Conservation (phyloP, 2,329 filamentous ascomycete genomes). For the Colletotrichum acutatum region DNA sequence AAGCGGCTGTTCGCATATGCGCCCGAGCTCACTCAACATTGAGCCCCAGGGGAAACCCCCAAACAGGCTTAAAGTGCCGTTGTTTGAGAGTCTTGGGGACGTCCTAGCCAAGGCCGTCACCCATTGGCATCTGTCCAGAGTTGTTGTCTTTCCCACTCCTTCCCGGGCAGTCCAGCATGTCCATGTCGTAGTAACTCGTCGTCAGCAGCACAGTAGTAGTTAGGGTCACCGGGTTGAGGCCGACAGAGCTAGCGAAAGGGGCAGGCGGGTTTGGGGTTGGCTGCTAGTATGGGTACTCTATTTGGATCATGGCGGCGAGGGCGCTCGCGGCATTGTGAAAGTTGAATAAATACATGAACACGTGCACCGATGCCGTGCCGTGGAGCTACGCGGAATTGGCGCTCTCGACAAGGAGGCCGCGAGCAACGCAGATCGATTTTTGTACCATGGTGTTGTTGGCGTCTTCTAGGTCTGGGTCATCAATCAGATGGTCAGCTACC, state of each 20-base stretch:
- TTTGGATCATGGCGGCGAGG: slow-evolving; percentile 72
- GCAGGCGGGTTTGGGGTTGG: slow-evolving; percentile 46
- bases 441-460: slow-evolving; percentile 67
- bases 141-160: neutral
- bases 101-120: neutral
- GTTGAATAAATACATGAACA: slow-evolving; percentile 63
- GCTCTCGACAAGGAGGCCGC: slow-evolving; percentile 49
- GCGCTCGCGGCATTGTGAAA: slow-evolving; percentile 58
- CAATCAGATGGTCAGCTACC: slow-evolving; percentile 72
- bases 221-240: slow-evolving; percentile 30
- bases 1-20: neutral
- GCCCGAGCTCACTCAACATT: neutral
- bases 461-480: slow-evolving; percentile 46
- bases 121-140: neutral
- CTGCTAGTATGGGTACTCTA: slow-evolving; percentile 72
- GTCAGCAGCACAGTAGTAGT: slow-evolving; percentile 32
- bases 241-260: slow-evolving; percentile 33
- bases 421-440: slow-evolving; percentile 47
- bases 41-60: neutral
- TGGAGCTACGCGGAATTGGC: slow-evolving; percentile 47
- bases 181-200: slow-evolving; percentile 18
- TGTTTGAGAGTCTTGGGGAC: neutral
- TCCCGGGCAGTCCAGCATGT: slow-evolving; percentile 11
- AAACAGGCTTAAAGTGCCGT: neutral
- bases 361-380: slow-evolving; percentile 62